A percentile compares a stretch with the other conserved stretches of the same genome.
These are phyloP conservation scores for Tubosaeta sp. DNA, from an alignment of 768 basidiomycete species.

Conservation along the genomic window DNA sequence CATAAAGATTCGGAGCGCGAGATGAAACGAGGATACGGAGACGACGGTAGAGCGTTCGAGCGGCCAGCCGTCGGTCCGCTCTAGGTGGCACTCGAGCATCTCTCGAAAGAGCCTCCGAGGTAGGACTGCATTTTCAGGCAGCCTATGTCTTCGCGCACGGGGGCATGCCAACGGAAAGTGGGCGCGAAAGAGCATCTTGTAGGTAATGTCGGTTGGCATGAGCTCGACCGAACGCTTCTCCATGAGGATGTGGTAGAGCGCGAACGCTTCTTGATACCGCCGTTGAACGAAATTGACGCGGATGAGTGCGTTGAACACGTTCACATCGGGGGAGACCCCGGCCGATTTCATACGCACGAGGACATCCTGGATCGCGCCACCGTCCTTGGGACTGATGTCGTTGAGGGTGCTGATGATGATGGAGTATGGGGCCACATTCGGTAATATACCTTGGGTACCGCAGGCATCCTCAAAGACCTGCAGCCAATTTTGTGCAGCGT, in stretches of 20 bases:
- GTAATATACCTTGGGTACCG: constrained; percentile 10
- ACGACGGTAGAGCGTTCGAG: constrained; percentile 24
- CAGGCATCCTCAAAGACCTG: constrained; percentile 23
- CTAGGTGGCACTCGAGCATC: constrained; percentile 36
- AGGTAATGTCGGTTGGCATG: constrained; percentile 44
- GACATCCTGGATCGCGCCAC: constrained; percentile 30
- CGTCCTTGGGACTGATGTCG: constrained; percentile 28
- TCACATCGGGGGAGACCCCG: constrained; percentile 35
- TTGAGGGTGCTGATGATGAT: constrained; percentile 37
- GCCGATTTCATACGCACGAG: constrained; percentile 38
- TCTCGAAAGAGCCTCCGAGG: constrained; percentile 44
- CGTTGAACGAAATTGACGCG: constrained; percentile 32
- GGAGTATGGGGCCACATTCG: constrained; percentile 32
- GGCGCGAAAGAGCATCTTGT: constrained; percentile 40
- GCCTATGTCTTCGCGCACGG: constrained; percentile 22
- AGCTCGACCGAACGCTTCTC: constrained; percentile 24
- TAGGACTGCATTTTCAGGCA: constrained; percentile 22
- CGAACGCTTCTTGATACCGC: constrained; percentile 36
- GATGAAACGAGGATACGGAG: constrained; percentile 35
- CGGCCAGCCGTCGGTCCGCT: constrained; percentile 13
- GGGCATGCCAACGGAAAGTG: constrained; percentile 12
- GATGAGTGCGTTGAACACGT: constrained; percentile 49
- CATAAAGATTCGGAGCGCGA: constrained; percentile 44
- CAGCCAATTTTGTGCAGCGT: constrained; percentile 29
- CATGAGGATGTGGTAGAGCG: constrained; percentile 40